Percentiles rank a stretch among this genome's conserved stretches.
Evolutionary conservation across 83 land plant genomes (phyloP).

Genomic region (Diphasiastrum complanatum): DNA sequence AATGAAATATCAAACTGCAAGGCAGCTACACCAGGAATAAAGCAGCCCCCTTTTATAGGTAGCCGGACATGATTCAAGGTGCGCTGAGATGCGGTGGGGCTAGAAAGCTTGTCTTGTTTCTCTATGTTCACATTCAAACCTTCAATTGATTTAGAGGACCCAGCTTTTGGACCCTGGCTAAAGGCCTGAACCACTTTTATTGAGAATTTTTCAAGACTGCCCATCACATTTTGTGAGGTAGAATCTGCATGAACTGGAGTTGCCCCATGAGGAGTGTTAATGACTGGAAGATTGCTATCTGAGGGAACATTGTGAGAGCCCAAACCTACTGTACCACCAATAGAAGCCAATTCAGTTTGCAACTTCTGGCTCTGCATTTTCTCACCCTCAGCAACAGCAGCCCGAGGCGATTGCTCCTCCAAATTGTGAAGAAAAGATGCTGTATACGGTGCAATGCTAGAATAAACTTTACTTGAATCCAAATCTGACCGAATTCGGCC

Average conservation of each 20-base stretch:
- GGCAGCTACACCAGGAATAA: conserved; percentile 71
- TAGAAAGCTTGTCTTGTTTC: conserved; percentile 10
- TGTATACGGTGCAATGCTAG: conserved; percentile 44
- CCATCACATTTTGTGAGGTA: conserved; percentile 12
- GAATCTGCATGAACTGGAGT: too few species aligned
- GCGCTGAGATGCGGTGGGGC: conserved; percentile 4
- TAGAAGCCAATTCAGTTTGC: too few species aligned
- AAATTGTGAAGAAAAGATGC: conserved; percentile 39
- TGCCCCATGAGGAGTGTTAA: too few species aligned
- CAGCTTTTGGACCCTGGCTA: conserved; percentile 12
- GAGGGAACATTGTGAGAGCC: too few species aligned
- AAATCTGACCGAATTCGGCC: conserved; percentile 33
- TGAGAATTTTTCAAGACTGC: conserved; percentile 31
- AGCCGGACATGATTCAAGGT: conserved; percentile 22
- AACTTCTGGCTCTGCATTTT: not conserved
- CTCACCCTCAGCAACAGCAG: not conserved
- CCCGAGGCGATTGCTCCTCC: conserved; percentile 26
- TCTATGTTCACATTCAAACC: not conserved
- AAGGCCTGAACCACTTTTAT: conserved; percentile 19
- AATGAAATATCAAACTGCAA: conserved; percentile 60
- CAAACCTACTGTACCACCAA: too few species aligned
- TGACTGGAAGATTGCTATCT: too few species aligned
- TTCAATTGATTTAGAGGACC: not conserved
- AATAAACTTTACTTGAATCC: conserved; percentile 26
- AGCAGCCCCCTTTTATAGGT: conserved; percentile 53